These are phyloP conservation scores for Candida pseudofarinosa DNA, from an alignment of 805 yeast genomes.

Conservation along the genomic window DNA sequence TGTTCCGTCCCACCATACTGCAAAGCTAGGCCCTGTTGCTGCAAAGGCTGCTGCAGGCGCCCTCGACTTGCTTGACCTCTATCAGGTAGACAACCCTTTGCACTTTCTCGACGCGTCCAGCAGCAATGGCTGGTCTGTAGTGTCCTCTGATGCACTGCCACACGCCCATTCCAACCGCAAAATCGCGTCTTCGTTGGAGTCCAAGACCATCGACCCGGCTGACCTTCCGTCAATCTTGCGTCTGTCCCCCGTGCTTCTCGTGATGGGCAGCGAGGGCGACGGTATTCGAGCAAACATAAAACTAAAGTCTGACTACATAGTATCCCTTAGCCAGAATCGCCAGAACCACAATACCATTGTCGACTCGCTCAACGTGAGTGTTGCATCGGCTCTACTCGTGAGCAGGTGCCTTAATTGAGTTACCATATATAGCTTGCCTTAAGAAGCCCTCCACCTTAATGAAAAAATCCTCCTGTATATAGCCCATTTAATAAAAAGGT, in stretches of 20 bases:
- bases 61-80: slow-evolving; percentile 65
- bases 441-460: background rate
- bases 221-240: slow-evolving; percentile 44
- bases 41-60: slow-evolving; percentile 85
- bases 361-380: slow-evolving; percentile 86
- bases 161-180: slow-evolving; percentile 17
- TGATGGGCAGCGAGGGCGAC: slow-evolving; percentile 81
- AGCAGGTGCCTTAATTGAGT: slow-evolving; percentile 8
- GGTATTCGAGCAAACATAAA: slow-evolving; percentile 72
- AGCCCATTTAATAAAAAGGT: background rate
- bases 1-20: slow-evolving; percentile 64
- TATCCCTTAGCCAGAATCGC: slow-evolving; percentile 35
- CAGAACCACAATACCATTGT: slow-evolving; percentile 34
- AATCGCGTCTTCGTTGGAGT: slow-evolving; percentile 22
- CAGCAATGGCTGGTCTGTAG: slow-evolving; percentile 64
- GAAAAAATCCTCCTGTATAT: background rate
- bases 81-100: slow-evolving; percentile 53
- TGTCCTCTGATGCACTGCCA: slow-evolving; percentile 52
- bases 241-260: slow-evolving; percentile 59
- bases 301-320: slow-evolving; percentile 51
- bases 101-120: slow-evolving; percentile 55
- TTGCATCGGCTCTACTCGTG: slow-evolving; percentile 74
- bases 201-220: slow-evolving; percentile 33
- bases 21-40: slow-evolving; percentile 73
- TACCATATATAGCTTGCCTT: background rate